These are phyloP conservation scores for Aspergillus sparsus DNA, from an alignment of 495 filamentous ascomycete species.

Conservation along the genomic window DNA sequence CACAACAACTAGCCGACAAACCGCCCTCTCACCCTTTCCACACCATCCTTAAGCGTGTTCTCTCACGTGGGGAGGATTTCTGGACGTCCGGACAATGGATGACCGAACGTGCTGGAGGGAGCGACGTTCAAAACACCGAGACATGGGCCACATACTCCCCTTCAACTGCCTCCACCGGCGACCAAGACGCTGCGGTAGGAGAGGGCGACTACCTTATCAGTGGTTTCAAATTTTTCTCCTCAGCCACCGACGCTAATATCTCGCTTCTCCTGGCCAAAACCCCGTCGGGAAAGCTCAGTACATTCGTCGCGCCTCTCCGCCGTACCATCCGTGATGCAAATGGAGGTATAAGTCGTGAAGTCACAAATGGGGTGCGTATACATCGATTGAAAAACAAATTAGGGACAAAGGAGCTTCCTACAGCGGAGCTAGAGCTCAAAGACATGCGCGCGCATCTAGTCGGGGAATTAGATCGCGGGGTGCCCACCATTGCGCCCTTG, in stretches of 20 bases:
- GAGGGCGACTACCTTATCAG: constrained; percentile 49
- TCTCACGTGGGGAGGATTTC: constrained; percentile 56
- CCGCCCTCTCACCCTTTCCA: constrained; percentile 48
- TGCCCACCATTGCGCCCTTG: constrained; percentile 64
- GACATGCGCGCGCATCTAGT: constrained; percentile 65
- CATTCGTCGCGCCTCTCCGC: constrained; percentile 68
- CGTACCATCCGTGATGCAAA: constrained; percentile 34
- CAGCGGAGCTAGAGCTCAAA: constrained; percentile 65
- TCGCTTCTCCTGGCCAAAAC: constrained; percentile 71
- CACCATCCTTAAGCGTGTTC: constrained; percentile 50
- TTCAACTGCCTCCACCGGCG: constrained; percentile 13
- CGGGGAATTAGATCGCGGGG: constrained; percentile 62
- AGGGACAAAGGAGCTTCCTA: constrained; percentile 68
- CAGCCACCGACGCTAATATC: constrained; percentile 70
- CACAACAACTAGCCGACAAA: constrained; percentile 45
- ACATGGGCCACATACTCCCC: constrained; percentile 56
- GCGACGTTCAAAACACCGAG: constrained; percentile 71
- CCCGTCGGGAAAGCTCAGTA: constrained; percentile 53
- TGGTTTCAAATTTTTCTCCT: constrained; percentile 80
- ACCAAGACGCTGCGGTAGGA: constrained; percentile 20
- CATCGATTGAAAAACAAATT: constrained; percentile 70
- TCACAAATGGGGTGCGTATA: constrained; percentile 66
- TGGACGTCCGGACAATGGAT: constrained; percentile 88
- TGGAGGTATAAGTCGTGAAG: constrained; percentile 22
- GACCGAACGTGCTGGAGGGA: constrained; percentile 76